A percentile compares a stretch with the other conserved stretches of the same genome.
These are phyloP conservation scores for Apiosordaria backusii DNA, from an alignment of 495 filamentous ascomycete species.

Conservation along the genomic window DNA sequence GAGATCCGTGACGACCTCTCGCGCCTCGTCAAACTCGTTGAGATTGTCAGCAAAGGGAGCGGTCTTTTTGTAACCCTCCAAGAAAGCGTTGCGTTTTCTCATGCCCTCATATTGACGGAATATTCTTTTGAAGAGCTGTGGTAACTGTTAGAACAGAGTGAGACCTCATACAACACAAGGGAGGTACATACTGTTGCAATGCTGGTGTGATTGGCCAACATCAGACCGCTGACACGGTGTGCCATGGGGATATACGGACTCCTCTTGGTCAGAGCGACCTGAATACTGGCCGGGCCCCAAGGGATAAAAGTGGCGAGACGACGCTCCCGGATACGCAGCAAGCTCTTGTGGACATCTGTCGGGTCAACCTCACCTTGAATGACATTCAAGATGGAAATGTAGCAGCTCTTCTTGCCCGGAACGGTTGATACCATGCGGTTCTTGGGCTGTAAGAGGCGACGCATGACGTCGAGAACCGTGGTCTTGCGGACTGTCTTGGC, in stretches of 20 bases:
- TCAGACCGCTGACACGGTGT: conserved; percentile 91
- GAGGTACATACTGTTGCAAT: conserved; percentile 69
- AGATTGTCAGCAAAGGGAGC: conserved; percentile 84
- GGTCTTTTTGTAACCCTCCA: conserved; percentile 93
- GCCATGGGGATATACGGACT: conserved; percentile 89
- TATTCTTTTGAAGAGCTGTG: conserved; percentile 82
- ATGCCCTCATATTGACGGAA: conserved; percentile 85
- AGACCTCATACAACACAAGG: background rate
- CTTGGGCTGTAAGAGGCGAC: conserved; percentile 90
- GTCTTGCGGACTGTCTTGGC: conserved; percentile 97
- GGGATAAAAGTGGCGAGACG: conserved; percentile 94
- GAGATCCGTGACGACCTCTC: conserved; percentile 80
- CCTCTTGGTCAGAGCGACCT: conserved; percentile 94
- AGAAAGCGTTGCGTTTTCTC: conserved; percentile 92
- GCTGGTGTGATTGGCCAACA: conserved; percentile 97
- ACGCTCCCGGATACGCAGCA: conserved; percentile 92
- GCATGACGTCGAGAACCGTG: conserved; percentile 96
- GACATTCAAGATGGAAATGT: conserved; percentile 97
- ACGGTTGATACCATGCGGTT: conserved; percentile 98
- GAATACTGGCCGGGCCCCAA: conserved; percentile 97
- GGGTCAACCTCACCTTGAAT: conserved; percentile 98
- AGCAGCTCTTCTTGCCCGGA: conserved; percentile 94
- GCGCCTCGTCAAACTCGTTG: conserved; percentile 93
- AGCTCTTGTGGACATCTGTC: conserved; percentile 94
- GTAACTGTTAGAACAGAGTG: background rate